These are phyloP conservation scores for Leishmania tropica DNA, from an alignment of 208 protist genomes.

Conservation along the genomic window DNA sequence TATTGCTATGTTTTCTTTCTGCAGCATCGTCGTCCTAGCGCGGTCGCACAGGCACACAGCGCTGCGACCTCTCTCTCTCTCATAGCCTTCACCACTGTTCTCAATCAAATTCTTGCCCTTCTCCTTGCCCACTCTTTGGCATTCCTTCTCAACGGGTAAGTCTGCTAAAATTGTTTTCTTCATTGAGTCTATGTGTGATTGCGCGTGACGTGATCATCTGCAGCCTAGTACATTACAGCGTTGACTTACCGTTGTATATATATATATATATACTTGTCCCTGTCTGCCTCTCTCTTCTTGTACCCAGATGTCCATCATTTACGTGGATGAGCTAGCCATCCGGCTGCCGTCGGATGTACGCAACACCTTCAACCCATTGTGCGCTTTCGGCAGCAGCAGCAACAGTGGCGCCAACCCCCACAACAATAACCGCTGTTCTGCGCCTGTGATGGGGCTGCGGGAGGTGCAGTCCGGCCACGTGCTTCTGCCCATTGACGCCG, in stretches of 20 bases:
- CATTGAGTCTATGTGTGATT: neutral
- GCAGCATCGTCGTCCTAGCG: neutral
- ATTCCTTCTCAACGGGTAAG: neutral
- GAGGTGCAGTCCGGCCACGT: constrained; percentile 50
- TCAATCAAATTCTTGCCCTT: neutral
- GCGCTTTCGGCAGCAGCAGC: constrained; percentile 49
- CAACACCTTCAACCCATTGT: constrained; percentile 75
- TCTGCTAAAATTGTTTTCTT: neutral
- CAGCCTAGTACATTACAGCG: neutral
- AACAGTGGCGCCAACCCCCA: constrained; percentile 27
- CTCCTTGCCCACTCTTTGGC: neutral
- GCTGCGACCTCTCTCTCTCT: neutral
- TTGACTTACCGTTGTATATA: too few species aligned
- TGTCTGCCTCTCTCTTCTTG: neutral
- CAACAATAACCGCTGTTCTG: constrained; percentile 17
- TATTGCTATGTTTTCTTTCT: neutral
- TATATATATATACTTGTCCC: neutral
- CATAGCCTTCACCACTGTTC: neutral
- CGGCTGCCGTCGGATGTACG: constrained; percentile 58
- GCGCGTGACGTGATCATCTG: neutral
- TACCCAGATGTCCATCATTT: constrained; percentile 51
- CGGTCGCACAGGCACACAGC: neutral
- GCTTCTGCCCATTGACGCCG: constrained; percentile 66
- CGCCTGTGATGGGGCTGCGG: constrained; percentile 46
- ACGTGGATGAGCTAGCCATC: constrained; percentile 58